These are phyloP conservation scores for Lepidopterella palustris DNA, from an alignment of 495 filamentous ascomycete species.

Conservation along the genomic window DNA sequence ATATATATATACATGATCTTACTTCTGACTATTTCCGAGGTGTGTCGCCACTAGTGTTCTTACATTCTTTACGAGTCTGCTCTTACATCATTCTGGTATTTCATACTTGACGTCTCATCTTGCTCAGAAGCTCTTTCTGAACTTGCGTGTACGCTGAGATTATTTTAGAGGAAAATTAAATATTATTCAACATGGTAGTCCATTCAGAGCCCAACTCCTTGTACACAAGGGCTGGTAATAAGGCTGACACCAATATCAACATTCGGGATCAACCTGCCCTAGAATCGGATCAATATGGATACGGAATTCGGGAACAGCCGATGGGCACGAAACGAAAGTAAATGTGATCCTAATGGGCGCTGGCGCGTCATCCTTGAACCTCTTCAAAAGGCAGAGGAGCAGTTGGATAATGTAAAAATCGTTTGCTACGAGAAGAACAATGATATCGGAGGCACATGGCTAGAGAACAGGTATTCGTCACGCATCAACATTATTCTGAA, in stretches of 20 bases:
- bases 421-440: slow-evolving; percentile 44
- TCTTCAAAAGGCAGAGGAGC: slow-evolving; percentile 39
- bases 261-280: slow-evolving; percentile 28
- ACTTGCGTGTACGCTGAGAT: too few relatives aligned
- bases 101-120: not conserved
- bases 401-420: slow-evolving; percentile 36
- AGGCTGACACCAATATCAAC: slow-evolving; percentile 17
- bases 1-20: too few relatives aligned
- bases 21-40: not conserved
- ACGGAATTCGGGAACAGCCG: slow-evolving; percentile 38
- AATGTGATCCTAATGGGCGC: slow-evolving; percentile 40
- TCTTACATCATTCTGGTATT: not conserved
- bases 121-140: too few relatives aligned
- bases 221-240: slow-evolving; percentile 2
- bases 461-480: slow-evolving; percentile 32
- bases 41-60: not conserved
- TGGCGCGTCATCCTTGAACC: slow-evolving; percentile 38
- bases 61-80: not conserved
- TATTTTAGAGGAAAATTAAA: too few relatives aligned
- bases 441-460: slow-evolving; percentile 42
- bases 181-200: slow-evolving; percentile 12
- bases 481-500: not conserved
- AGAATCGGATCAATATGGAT: slow-evolving; percentile 32
- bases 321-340: slow-evolving; percentile 35
- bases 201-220: slow-evolving; percentile 9